Base-by-base conservation (phyloP, 805 yeast species). In the Hanseniaspora taiwanica region DNA sequence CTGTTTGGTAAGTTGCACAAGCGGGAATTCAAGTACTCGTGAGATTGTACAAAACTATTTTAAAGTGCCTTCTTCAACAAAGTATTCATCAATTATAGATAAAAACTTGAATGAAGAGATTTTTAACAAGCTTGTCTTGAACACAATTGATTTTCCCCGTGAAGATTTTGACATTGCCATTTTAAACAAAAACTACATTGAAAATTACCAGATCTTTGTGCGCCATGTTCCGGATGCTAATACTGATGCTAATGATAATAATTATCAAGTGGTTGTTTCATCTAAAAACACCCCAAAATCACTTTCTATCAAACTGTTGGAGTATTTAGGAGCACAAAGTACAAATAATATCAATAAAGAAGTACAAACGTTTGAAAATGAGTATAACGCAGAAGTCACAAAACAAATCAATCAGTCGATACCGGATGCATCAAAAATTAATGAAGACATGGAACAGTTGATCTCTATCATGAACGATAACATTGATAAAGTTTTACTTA, bases 401-500 rank as follows among this genome's bases (percentile, higher is more conserved):
- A 16, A 36, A 21, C 36, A 35, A 10, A 40, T 40, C 9, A 16
- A 20, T 3, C 32, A 37, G 5, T 35, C 23, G 18, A 39, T 35
- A 13, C n/a, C 16, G 2, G 21, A 21, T 13, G 29, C 39, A 4
- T 29, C 27, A 9, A 48, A 50, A 4, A 46, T 61, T 6, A 60
- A 56, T 29, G 46, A 49, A 16, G 61, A 58, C 33, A 36, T 59
- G 33, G 50, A 53, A 25, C 54, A 56, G 20, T 51, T 59, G 12
- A 47, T 59, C n/a, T 53, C 51, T 33, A 52, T 59, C 7, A 58
- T 59, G 64, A 59, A 58, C 44, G 62, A 59, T 42, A 59, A 59
- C 40, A 58, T 59, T 21, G 62, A 57, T 44, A 56, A 56, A 53
- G 69, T 85, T 20, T 62, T 84, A 48, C 76, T 74, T 48, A 70